Evolutionary conservation across 2,329 filamentous ascomycete genomes (phyloP), one percentile per base, ranked within the genome.

Genomic region (Diplodia seriata): DNA sequence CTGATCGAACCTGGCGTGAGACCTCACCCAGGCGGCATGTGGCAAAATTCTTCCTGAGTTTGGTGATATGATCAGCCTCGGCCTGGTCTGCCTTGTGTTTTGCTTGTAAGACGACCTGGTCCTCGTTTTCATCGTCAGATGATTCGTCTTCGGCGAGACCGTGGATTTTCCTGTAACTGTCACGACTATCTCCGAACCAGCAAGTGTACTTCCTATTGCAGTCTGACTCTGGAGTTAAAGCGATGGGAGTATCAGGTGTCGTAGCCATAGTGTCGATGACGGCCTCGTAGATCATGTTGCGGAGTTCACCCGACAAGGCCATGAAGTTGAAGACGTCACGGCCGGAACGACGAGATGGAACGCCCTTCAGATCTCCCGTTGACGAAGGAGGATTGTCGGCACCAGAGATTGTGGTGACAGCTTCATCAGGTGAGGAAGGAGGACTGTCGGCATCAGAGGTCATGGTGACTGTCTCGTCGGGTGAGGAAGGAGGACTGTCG

Each of bases 401-500:
- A 1, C 18, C 6, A 15, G 18, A 43, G 18, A 3, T 4, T 2
- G 18, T 8, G 40, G 8, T 15, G 5, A 43, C 18, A 0, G 18
- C 18, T 9, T 18, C 7, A 0, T 8, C 18, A 6, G 40, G 15
- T 8, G 18, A 15, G 7, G 15, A n/a, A n/a, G 3, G 6, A 8
- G 40, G n/a, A n/a, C n/a, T n/a, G n/a, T n/a, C n/a, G n/a, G n/a
- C n/a, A n/a, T n/a, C n/a, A n/a, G n/a, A n/a, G n/a, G n/a, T n/a
- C n/a, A n/a, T n/a, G n/a, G n/a, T n/a, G n/a, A n/a, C n/a, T n/a
- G n/a, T n/a, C n/a, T n/a, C n/a, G n/a, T n/a, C n/a, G n/a, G n/a
- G n/a, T 1, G 6, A 18, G 0, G 7, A 15, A 8, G 15, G 40
- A 9, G 1, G 18, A 5, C 1, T 3, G 0, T n/a, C 3, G 40